These are phyloP conservation scores for Neoconidiobolus thromboides DNA, from an alignment of 371 early-diverging fungal species.

Conservation along the genomic window DNA sequence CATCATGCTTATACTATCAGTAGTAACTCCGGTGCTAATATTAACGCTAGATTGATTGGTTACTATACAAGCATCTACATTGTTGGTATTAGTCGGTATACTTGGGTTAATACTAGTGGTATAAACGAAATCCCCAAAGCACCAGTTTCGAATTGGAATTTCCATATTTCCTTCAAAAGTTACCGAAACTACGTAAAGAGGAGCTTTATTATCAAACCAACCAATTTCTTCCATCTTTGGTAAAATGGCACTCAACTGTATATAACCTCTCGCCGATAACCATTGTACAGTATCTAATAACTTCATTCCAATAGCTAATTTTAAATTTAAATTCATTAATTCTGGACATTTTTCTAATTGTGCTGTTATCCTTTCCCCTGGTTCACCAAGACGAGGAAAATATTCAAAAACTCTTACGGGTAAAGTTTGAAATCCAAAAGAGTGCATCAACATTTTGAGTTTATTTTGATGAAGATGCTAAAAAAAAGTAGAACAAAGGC, in stretches of 20 bases:
- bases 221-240: constrained; percentile 16
- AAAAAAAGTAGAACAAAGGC: too few relatives aligned
- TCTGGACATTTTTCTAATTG: not conserved
- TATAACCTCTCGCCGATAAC: not conserved
- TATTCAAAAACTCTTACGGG: constrained; percentile 4
- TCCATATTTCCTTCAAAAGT: constrained; percentile 8
- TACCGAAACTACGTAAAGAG: constrained; percentile 17
- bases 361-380: not conserved
- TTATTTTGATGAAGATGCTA: too few relatives aligned
- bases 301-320: not conserved
- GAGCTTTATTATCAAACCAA: constrained; percentile 16
- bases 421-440: not conserved
- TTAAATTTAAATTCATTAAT: not conserved
- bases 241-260: constrained; percentile 8
- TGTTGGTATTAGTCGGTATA: not conserved
- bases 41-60: too few relatives aligned
- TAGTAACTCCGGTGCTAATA: too few relatives aligned
- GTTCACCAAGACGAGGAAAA: not conserved
- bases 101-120: not conserved
- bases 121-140: constrained; percentile 14
- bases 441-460: too few relatives aligned
- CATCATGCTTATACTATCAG: too few relatives aligned
- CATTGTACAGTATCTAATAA: constrained; percentile 3
- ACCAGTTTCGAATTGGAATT: constrained; percentile 12
- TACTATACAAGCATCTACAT: too few relatives aligned